Conservation (phyloP, 2,329 filamentous ascomycete genomes). For the Monilinia fructigena region DNA sequence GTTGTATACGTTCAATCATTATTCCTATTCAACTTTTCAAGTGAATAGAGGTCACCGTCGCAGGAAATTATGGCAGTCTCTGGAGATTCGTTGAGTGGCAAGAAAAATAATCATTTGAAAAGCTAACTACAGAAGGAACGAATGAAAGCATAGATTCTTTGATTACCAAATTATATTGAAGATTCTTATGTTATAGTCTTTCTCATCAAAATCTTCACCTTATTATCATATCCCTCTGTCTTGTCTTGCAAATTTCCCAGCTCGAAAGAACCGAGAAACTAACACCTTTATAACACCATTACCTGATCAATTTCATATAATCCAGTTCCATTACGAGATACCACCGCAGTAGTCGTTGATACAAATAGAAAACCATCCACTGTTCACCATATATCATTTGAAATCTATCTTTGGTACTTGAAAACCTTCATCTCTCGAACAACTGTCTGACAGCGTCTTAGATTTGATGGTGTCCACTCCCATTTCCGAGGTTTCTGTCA, state of each 20-base stretch:
- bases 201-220: not conserved
- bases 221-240: not conserved
- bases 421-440: not conserved
- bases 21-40: no score
- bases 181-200: not conserved
- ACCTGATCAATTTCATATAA: not conserved
- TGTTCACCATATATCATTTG: no score
- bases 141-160: not conserved
- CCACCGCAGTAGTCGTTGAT: not conserved
- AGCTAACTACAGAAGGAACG: not conserved
- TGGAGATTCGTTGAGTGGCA: not conserved
- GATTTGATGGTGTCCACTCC: constrained; percentile 8
- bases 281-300: no score
- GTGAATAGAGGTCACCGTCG: not conserved
- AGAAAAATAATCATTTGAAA: not conserved
- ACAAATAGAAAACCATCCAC: not conserved
- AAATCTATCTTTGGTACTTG: not conserved
- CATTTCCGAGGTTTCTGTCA: not conserved
- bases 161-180: not conserved
- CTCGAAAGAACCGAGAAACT: not conserved
- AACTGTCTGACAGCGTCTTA: constrained; percentile 3
- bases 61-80: not conserved
- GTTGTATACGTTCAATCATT: no score
- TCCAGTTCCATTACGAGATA: no score
- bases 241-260: not conserved